Conservation (phyloP, 83 land plant genomes). For the Picea engelmannii region DNA sequence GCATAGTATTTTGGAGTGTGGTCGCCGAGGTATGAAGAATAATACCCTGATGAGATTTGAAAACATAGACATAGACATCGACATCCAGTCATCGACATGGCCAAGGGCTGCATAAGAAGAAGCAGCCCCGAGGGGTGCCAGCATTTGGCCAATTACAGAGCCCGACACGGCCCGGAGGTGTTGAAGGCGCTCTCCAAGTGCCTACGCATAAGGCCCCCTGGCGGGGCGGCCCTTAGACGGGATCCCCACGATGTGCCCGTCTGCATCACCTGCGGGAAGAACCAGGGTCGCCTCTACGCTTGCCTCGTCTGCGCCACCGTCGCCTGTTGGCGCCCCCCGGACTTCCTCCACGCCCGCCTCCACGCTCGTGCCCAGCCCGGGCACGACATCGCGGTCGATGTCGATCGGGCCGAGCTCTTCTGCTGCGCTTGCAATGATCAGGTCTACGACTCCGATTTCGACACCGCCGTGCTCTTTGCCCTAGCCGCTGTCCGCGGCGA, state of each 20-base stretch:
- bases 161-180: conserved; percentile 28
- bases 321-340: conserved; percentile 50
- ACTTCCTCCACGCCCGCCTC: conserved; percentile 45
- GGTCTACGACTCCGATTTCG: conserved; percentile 89
- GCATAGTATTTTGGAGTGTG: too few species aligned
- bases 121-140: conserved; percentile 23
- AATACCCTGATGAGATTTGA: too few species aligned
- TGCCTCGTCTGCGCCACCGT: conserved; percentile 84
- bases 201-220: conserved; percentile 34
- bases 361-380: conserved; percentile 36
- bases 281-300: conserved; percentile 56
- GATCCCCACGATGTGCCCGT: conserved; percentile 50
- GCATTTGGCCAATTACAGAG: conserved; percentile 55
- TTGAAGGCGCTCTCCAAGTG: conserved; percentile 35
- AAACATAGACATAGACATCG: too few species aligned
- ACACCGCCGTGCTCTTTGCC: conserved; percentile 58
- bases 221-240: conserved; percentile 33
- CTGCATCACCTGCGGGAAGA: conserved; percentile 56
- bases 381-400: conserved; percentile 82
- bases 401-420: conserved; percentile 94
- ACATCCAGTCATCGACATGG: too few species aligned
- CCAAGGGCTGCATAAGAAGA: too few species aligned
- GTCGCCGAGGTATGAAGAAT: too few species aligned
- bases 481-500: conserved; percentile 4
- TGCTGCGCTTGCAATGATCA: conserved; percentile 87